Conservation (phyloP, 768 basidiomycete species). For the Phlebiopsis flavidoalba region DNA sequence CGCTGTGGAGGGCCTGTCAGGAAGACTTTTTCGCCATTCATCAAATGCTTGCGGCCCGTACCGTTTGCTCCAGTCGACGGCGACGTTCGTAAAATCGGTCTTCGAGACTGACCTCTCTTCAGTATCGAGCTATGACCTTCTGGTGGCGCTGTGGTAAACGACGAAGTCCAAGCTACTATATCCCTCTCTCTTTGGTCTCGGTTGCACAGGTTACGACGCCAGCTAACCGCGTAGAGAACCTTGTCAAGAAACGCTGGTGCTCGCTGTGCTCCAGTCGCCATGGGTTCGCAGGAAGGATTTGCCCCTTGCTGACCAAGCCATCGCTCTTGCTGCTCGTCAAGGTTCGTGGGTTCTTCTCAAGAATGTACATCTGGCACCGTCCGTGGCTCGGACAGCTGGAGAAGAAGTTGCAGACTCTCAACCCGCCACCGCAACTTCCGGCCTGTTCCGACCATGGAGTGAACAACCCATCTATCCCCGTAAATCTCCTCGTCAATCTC, state of each 20-base stretch:
- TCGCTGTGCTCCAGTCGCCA: constrained; percentile 86
- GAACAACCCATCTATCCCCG: constrained; percentile 89
- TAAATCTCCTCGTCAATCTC: constrained; percentile 96
- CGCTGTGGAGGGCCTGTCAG: constrained; percentile 71
- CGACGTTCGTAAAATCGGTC: constrained; percentile 65
- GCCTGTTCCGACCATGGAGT: constrained; percentile 72
- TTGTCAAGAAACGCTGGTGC: constrained; percentile 71
- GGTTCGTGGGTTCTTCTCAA: constrained; percentile 97
- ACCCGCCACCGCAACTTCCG: constrained; percentile 89
- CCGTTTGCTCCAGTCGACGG: constrained; percentile 79
- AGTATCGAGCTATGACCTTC: constrained; percentile 73
- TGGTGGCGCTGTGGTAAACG: constrained; percentile 66
- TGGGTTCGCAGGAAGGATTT: constrained; percentile 99
- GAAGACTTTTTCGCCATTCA: constrained; percentile 63
- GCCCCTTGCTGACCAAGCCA: constrained; percentile 93
- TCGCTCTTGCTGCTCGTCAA: constrained; percentile 85
- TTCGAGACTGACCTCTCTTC: constrained; percentile 79
- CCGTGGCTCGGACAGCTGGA: constrained; percentile 95
- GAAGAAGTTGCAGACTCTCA: constrained; percentile 91
- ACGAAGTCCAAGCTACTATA: constrained; percentile 75
- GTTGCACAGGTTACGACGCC: constrained; percentile 98
- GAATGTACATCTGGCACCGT: constrained; percentile 93
- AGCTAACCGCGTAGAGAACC: constrained; percentile 91
- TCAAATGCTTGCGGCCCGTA: constrained; percentile 94
- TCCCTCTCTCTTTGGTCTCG: constrained; percentile 86